Percentiles rank a stretch among this genome's conserved stretches.
Conservation (phyloP, 148 eudicot species). For the Rhododendron ovatum region DNA sequence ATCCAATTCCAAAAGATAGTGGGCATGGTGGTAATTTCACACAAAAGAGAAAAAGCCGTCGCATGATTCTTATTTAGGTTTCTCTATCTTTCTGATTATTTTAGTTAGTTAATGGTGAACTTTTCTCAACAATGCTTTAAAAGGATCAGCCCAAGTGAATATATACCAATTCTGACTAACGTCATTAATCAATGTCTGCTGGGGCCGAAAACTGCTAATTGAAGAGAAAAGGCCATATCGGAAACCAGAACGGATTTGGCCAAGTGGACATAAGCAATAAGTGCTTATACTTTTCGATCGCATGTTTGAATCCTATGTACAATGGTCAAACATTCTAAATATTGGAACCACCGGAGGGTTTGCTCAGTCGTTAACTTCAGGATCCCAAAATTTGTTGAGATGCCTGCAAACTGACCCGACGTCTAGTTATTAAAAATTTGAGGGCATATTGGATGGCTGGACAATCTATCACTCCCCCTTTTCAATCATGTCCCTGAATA, state of each 20-base stretch:
- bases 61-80: too few species aligned
- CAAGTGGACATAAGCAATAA: too few species aligned
- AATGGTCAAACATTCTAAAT: background rate
- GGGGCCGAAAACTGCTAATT: background rate
- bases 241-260: too few species aligned
- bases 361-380: background rate
- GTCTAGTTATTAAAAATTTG: background rate
- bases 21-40: background rate
- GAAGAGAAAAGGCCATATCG: background rate
- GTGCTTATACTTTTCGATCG: too few species aligned
- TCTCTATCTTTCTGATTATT: background rate
- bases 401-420: too few species aligned
- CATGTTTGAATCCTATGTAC: too few species aligned
- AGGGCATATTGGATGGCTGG: background rate
- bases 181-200: background rate
- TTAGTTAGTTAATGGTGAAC: background rate
- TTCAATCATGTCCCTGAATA: background rate
- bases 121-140: background rate
- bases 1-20: background rate
- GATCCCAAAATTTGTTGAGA: too few species aligned
- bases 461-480: background rate
- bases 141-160: background rate
- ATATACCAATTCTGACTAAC: background rate
- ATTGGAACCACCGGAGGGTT: background rate
- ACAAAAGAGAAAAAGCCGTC: background rate